Evolutionary conservation across 176 grass and related monocot genomes (phyloP), one percentile per base, ranked within the genome.

Genomic region (Triticum timopheevii): DNA sequence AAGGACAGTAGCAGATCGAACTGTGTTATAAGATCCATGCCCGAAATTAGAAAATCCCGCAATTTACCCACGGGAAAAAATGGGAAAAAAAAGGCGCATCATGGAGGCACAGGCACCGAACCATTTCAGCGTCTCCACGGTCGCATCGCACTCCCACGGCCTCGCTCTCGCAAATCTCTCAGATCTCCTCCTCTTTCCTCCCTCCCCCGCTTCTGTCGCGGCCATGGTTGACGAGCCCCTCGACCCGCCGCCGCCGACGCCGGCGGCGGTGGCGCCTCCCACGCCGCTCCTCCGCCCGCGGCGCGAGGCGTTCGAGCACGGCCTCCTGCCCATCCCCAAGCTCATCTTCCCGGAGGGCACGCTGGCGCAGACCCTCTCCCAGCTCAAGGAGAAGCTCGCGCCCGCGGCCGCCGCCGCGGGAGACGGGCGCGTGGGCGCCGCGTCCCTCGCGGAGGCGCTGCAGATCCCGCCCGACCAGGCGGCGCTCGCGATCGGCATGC

Each of bases 391-490:
- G 9, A 96, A 92, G 89, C 92, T 99, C 61, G 35, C 58, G 25
- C 78, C 75, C 10, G 76, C 81, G 12, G 71, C 73, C 22, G 49
- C 62, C 15, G 84, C 22, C 4, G 73, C 15, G n/a, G 86, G 83
- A 12, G 33, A 82, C 10, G 68, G 88, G 36, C 91, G 94, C 61
- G 89, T 96, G 65, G 87, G 81, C 79, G 92, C 85, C 16, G 36
- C 80, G 22, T 56, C 87, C 30, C 67, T 99, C 38, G 87, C 94
- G 12, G 94, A 99, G 69, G 81, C 88, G 27, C 83, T 99, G 54
- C 97, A 96, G 97, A 99, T 99, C 92, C 88, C 97, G 49, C 49
- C 15, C 42, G 94, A 96, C 11, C 92, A 93, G 72, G 90, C 97
- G 7, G 69, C 86, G n/a, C 84, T 96, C 44, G 91, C 82, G 73